Evolutionary conservation across 257 asterid species (phyloP).

Genomic region (Solanum etuberosum): DNA sequence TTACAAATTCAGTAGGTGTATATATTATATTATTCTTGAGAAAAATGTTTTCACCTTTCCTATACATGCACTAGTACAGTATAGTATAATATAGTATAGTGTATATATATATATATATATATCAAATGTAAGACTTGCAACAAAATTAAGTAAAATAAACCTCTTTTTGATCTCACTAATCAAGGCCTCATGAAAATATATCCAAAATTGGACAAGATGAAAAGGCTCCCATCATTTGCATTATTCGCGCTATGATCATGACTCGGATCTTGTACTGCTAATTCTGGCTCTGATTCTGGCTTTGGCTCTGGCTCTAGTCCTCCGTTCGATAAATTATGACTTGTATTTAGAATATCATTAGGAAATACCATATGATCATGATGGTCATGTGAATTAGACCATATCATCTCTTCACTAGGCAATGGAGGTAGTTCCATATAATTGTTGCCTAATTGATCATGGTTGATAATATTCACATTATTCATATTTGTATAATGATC

Average conservation of each 20-base stretch:
- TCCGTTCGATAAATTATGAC: not conserved
- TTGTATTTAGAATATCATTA: not conserved
- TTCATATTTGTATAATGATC: not conserved
- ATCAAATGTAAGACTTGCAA: not conserved
- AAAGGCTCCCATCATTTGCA: conserved; percentile 10
- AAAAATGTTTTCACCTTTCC: not conserved
- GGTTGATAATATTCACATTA: not conserved
- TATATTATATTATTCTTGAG: not conserved
- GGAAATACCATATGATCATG: conserved; percentile 5
- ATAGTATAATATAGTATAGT: no score
- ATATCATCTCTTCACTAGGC: conserved; percentile 27
- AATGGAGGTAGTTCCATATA: conserved; percentile 23
- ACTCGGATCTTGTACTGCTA: conserved; percentile 7
- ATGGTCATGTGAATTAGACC: conserved; percentile 20
- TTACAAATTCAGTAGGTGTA: not conserved
- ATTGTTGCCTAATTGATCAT: not conserved
- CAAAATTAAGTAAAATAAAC: not conserved
- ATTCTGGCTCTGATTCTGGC: not conserved
- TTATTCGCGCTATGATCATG: not conserved
- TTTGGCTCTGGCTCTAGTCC: not conserved
- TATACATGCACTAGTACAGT: not conserved
- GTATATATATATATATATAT: not conserved
- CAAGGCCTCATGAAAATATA: conserved; percentile 37
- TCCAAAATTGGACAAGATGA: conserved; percentile 28
- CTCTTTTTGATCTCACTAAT: conserved; percentile 3